Conservation (phyloP, 345 rosid species). For the Draba incana region DNA sequence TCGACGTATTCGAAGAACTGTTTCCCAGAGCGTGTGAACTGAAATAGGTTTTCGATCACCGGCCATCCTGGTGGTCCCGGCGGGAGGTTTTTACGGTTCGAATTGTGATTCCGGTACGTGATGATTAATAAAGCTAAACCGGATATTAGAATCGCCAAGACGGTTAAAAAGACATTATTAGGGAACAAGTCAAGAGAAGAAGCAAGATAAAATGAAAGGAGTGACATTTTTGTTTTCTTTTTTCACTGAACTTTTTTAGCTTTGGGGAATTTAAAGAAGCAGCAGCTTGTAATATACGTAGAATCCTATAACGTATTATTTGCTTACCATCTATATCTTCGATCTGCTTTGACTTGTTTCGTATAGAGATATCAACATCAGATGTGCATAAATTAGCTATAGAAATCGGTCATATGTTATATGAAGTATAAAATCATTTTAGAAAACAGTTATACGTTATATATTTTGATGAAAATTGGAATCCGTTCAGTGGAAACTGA, state of each 20-base stretch:
- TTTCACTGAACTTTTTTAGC: background rate
- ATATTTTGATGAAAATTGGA: background rate
- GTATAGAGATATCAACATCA: background rate
- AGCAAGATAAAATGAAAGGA: background rate
- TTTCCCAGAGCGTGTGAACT: constrained; percentile 61
- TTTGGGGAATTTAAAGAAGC: background rate
- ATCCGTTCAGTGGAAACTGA: background rate
- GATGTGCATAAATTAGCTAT: background rate
- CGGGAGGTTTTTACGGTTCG: constrained; percentile 56
- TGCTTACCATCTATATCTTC: background rate
- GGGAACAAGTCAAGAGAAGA: background rate
- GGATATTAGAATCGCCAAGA: constrained; percentile 46
- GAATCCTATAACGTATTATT: constrained; percentile 4
- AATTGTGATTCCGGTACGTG: constrained; percentile 26
- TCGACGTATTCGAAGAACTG: constrained; percentile 62
- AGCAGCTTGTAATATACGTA: background rate
- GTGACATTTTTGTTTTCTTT: background rate
- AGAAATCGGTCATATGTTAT: constrained; percentile 8
- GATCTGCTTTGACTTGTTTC: background rate
- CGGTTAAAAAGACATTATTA: constrained; percentile 8
- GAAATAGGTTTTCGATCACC: constrained; percentile 77
- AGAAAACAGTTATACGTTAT: background rate
- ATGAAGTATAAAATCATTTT: background rate
- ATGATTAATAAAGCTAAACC: constrained; percentile 44
- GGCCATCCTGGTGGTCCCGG: constrained; percentile 94